A percentile compares a stretch with the other conserved stretches of the same genome.
phyloP scores from a whole-genome alignment of 2,329 filamentous ascomycete species.

The Pestalotiopsis sp. region DNA sequence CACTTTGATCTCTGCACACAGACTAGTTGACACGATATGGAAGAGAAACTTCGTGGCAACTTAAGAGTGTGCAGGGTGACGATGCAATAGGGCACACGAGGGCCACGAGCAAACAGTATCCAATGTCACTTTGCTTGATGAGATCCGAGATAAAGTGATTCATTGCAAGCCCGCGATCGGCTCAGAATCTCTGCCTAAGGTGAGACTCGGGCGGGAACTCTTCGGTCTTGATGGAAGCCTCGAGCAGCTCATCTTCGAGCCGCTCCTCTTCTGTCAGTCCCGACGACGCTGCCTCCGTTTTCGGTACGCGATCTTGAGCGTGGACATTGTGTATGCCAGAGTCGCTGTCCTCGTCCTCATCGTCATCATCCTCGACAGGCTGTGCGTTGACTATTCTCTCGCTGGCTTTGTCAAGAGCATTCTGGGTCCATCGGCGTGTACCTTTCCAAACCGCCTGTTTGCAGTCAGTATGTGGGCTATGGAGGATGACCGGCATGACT shows the following conservation, averaged over 20 bases:
- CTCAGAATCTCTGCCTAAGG: not conserved
- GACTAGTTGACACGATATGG: slow-evolving; percentile 95
- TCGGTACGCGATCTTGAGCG: not conserved
- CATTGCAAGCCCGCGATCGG: not conserved
- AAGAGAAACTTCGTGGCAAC: slow-evolving; percentile 79
- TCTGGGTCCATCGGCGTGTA: slow-evolving; percentile 73
- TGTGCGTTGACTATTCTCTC: slow-evolving; percentile 85
- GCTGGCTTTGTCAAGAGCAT: slow-evolving; percentile 74
- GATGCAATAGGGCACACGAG: slow-evolving; percentile 15
- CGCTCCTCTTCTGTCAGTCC: slow-evolving; percentile 9
- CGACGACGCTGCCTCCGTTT: not conserved
- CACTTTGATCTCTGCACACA: slow-evolving; percentile 81
- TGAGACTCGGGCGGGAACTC: not conserved
- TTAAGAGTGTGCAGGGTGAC: slow-evolving; percentile 83
- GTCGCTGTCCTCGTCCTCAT: slow-evolving; percentile 38
- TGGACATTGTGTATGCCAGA: slow-evolving; percentile 18
- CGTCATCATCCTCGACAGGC: slow-evolving; percentile 53
- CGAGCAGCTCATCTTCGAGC: not conserved
- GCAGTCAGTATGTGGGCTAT: not conserved
- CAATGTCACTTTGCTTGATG: not conserved
- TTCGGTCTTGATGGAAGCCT: not conserved
- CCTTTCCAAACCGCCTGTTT: slow-evolving; percentile 76
- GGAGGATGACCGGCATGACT: slow-evolving; percentile 37
- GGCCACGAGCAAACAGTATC: not conserved
- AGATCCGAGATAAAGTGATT: not conserved